Conservation (phyloP, 352 stramenopile species). For the Phytophthora vignae region DNA sequence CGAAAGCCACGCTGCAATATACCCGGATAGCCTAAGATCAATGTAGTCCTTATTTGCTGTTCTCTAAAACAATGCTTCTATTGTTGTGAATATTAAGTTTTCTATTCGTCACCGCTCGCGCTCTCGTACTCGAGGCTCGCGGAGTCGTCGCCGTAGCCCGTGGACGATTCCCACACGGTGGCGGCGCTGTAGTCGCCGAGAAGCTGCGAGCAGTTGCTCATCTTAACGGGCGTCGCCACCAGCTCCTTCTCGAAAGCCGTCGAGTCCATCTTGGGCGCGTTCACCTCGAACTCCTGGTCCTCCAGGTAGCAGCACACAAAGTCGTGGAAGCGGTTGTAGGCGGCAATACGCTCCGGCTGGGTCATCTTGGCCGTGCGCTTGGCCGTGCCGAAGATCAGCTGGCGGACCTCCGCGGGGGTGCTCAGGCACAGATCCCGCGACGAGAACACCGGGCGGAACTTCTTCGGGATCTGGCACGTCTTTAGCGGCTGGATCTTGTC, state of each 20-base stretch:
- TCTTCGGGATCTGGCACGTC: slow-evolving; percentile 25
- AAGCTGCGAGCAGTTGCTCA: slow-evolving; percentile 19
- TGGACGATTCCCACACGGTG: slow-evolving; percentile 17
- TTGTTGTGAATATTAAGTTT: too few species aligned
- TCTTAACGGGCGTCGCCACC: slow-evolving; percentile 16
- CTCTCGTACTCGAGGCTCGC: neutral
- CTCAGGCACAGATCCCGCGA: slow-evolving; percentile 37
- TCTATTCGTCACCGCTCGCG: too few species aligned
- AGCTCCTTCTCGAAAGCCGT: slow-evolving; percentile 19
- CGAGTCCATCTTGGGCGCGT: slow-evolving; percentile 16
- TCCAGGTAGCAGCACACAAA: slow-evolving; percentile 36
- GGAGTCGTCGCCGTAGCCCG: too few species aligned
- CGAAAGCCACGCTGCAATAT: too few species aligned
- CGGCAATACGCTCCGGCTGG: slow-evolving; percentile 16
- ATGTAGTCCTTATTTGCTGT: too few species aligned
- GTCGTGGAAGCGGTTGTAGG: slow-evolving; percentile 37
- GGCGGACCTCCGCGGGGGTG: slow-evolving; percentile 9
- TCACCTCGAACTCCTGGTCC: slow-evolving; percentile 36
- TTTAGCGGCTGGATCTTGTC: slow-evolving; percentile 14
- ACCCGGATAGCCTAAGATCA: too few species aligned
- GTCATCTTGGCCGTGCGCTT: slow-evolving; percentile 27
- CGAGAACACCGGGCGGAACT: slow-evolving; percentile 28
- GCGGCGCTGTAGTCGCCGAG: slow-evolving; percentile 22
- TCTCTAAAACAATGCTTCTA: too few species aligned
- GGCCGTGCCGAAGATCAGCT: slow-evolving; percentile 31